These are phyloP conservation scores for Solioccasus polychromus DNA, from an alignment of 768 basidiomycete genomes.

Conservation along the genomic window DNA sequence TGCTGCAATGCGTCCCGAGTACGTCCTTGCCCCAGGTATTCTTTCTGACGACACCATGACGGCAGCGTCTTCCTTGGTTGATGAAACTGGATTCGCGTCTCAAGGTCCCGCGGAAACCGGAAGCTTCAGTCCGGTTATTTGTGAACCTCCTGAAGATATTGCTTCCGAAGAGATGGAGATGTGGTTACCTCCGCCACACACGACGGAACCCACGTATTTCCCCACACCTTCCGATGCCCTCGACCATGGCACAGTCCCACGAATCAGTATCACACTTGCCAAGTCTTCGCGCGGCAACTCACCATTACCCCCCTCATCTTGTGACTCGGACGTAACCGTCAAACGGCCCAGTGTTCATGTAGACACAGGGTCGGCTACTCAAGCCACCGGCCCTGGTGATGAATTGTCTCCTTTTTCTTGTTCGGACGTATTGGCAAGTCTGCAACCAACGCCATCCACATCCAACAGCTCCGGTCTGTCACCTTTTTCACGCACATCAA, in stretches of 20 bases:
- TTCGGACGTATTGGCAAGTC: constrained; percentile 21
- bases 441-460: constrained; percentile 24
- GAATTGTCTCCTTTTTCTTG: constrained; percentile 20
- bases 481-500: constrained; percentile 28
- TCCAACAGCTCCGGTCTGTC: constrained; percentile 22
- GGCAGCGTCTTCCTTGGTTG: constrained; percentile 14
- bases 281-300: constrained; percentile 31
- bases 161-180: constrained; percentile 17
- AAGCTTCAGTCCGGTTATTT: constrained; percentile 24
- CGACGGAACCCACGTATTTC: constrained; percentile 12
- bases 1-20: constrained; percentile 16
- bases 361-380: constrained; percentile 26
- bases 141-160: constrained; percentile 31
- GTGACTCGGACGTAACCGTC: constrained; percentile 25
- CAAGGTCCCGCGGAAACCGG: constrained; percentile 25
- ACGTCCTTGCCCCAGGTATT: constrained; percentile 15
- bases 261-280: constrained; percentile 29
- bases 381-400: constrained; percentile 15
- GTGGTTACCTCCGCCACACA: constrained; percentile 11
- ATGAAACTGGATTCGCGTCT: constrained; percentile 12
- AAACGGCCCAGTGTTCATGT: constrained; percentile 30
- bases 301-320: constrained; percentile 22
- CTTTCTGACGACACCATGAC: constrained; percentile 13
- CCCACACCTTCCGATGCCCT: constrained; percentile 10
- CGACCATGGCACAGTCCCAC: constrained; percentile 24